These are phyloP conservation scores for Quercus cerris DNA, from an alignment of 306 rosid genomes.

Conservation along the genomic window DNA sequence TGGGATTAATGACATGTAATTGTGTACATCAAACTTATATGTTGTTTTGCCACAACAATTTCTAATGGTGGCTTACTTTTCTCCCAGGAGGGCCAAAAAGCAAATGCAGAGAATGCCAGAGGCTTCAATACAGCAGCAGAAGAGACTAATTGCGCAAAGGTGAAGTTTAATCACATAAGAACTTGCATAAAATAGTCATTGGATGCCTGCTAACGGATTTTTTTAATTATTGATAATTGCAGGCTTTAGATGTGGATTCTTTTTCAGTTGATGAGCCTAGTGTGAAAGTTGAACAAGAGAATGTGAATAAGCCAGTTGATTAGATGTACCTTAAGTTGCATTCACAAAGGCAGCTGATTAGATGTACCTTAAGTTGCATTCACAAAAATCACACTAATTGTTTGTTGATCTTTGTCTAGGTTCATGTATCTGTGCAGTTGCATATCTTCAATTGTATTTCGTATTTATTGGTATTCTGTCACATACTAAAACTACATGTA, in stretches of 20 bases:
- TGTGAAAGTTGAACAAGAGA: constrained; percentile 57
- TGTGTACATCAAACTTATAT: background rate
- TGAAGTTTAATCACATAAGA: constrained; percentile 29
- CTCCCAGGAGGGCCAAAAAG: constrained; percentile 43
- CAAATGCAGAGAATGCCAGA: constrained; percentile 47
- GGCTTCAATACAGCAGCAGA: constrained; percentile 41
- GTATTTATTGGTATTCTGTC: background rate
- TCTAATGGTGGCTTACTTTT: constrained; percentile 16
- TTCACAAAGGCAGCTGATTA: constrained; percentile 43
- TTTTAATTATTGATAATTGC: constrained; percentile 28
- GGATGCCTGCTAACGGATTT: background rate
- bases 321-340: constrained; percentile 27
- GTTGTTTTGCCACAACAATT: background rate
- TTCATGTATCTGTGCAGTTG: constrained; percentile 16
- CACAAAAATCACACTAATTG: background rate
- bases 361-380: constrained; percentile 25
- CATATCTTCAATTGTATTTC: background rate
- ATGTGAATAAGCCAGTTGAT: constrained; percentile 49
- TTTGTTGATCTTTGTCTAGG: constrained; percentile 14
- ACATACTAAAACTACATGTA: background rate
- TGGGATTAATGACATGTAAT: no score
- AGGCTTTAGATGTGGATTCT: constrained; percentile 62
- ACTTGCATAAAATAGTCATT: background rate
- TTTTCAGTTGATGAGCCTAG: constrained; percentile 44
- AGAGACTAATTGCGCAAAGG: constrained; percentile 53